These are phyloP conservation scores for Pelargonium australe DNA, from an alignment of 441 rosid species.

Conservation along the genomic window DNA sequence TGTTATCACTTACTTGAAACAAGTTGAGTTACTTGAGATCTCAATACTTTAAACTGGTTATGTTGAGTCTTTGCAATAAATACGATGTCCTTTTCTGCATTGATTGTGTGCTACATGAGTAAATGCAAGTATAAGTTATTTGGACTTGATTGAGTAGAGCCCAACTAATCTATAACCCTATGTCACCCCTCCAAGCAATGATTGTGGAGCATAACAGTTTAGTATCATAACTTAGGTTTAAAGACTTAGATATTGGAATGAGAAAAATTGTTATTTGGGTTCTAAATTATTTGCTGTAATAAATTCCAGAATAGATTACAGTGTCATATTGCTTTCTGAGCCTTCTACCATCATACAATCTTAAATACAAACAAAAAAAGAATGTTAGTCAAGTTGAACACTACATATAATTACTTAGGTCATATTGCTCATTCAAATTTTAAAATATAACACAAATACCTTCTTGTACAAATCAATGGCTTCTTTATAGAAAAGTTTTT, in stretches of 20 bases:
- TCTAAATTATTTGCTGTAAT: neutral
- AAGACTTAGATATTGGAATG: neutral
- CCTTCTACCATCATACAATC: neutral
- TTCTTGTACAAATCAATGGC: slow-evolving; percentile 68
- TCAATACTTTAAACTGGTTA: neutral
- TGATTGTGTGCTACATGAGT: neutral
- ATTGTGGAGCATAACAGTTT: neutral
- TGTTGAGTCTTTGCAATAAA: neutral
- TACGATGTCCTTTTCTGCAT: neutral
- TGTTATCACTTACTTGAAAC: neutral
- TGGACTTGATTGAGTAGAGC: neutral
- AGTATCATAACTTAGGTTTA: neutral
- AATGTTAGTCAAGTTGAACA: neutral
- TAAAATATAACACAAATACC: slow-evolving; percentile 32
- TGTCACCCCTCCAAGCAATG: neutral
- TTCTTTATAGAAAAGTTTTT: slow-evolving; percentile 61
- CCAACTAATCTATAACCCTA: neutral
- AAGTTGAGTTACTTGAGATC: neutral
- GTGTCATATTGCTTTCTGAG: neutral
- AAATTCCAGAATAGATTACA: neutral
- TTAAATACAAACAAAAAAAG: neutral
- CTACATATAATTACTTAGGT: neutral
- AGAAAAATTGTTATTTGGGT: neutral
- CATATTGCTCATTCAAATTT: slow-evolving; percentile 6
- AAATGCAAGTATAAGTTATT: neutral